Conservation (phyloP, 345 rosid genomes). For the Lepidium sativum region DNA sequence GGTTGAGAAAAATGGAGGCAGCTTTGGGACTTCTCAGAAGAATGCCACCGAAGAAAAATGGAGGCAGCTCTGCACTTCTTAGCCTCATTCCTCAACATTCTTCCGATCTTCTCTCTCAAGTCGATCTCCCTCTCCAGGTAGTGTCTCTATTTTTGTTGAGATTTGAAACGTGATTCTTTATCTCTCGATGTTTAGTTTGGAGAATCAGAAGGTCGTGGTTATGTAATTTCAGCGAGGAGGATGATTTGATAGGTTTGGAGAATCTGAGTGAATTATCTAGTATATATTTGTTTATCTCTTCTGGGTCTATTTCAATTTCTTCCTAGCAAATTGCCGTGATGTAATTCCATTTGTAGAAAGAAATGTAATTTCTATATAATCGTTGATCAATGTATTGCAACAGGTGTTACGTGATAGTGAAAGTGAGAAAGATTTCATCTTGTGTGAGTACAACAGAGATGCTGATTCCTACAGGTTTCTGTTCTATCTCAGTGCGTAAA, state of each 20-base stretch:
- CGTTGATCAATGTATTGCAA: not conserved
- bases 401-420: slow-evolving; percentile 73
- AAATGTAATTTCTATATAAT: not conserved
- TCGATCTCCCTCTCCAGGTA: slow-evolving; percentile 96
- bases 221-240: not conserved
- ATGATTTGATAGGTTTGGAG: not conserved
- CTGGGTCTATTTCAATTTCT: not conserved
- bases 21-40: slow-evolving; percentile 89
- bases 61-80: slow-evolving; percentile 84
- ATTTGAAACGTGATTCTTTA: not conserved
- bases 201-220: not conserved
- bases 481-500: not conserved
- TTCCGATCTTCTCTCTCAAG: slow-evolving; percentile 97
- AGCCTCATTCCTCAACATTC: slow-evolving; percentile 84
- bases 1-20: slow-evolving; percentile 49
- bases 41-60: slow-evolving; percentile 92
- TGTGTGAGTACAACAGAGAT: slow-evolving; percentile 97
- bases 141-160: not conserved
- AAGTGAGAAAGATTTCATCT: slow-evolving; percentile 66
- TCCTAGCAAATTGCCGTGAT: not conserved
- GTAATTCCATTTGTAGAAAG: not conserved
- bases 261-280: not conserved
- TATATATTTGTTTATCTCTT: not conserved
- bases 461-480: slow-evolving; percentile 90
- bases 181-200: not conserved